Conservation (phyloP, 805 yeast species). For the Candida quercuum region DNA sequence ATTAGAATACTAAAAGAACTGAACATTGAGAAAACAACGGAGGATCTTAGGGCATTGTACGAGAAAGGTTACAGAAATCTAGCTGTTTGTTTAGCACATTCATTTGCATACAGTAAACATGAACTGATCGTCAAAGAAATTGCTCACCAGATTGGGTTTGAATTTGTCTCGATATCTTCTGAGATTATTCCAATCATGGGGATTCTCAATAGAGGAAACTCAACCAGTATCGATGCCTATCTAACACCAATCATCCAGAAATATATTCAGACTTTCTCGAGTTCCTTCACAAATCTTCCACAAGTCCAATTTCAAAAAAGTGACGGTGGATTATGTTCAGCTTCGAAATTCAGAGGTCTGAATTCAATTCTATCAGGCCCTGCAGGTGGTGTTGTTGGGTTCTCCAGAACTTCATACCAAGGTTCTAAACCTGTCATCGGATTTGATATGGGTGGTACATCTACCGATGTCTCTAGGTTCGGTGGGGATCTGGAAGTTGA, state of each 20-base stretch:
- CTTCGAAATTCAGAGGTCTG: conserved; percentile 48
- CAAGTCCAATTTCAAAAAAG: no score
- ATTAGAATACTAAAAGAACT: background rate
- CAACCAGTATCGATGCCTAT: conserved; percentile 32
- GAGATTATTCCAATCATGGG: conserved; percentile 29
- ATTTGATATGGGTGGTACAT: conserved; percentile 39
- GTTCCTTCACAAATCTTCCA: no score
- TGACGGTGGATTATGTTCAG: no score
- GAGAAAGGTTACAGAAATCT: background rate
- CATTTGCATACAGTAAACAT: background rate
- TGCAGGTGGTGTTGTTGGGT: conserved; percentile 60
- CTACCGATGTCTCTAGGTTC: conserved; percentile 34
- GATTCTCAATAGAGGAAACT: conserved; percentile 27
- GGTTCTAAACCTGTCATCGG: conserved; percentile 33
- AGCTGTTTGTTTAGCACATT: background rate
- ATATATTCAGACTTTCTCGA: conserved; percentile 28
- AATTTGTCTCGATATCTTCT: conserved; percentile 1
- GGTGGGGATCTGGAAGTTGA: conserved; percentile 25
- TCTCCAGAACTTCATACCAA: conserved; percentile 46
- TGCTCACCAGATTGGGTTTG: conserved; percentile 28
- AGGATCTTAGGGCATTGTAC: background rate
- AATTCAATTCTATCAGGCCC: conserved; percentile 53
- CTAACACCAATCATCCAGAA: conserved; percentile 29
- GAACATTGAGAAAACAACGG: background rate
- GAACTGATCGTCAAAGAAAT: background rate